Evolutionary conservation across 164 flowering plant genomes (phyloP).

Genomic region (Liriodendron chinense): DNA sequence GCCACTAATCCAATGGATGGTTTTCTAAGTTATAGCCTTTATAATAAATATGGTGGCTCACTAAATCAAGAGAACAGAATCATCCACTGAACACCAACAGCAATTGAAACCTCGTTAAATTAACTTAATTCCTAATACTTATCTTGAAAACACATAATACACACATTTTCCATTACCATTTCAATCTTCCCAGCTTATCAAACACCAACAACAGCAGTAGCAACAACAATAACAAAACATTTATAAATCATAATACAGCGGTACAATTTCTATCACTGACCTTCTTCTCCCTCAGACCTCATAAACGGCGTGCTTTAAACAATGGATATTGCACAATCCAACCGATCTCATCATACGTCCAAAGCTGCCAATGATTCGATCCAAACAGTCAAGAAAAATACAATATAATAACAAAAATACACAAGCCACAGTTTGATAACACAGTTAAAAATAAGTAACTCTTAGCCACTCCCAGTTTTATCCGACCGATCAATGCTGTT

Average conservation of each 20-base stretch:
- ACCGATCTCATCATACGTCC: slow-evolving; percentile 71
- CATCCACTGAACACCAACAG: too few species aligned
- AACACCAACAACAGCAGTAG: background rate
- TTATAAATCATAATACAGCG: background rate
- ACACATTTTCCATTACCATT: background rate
- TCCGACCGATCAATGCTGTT: slow-evolving; percentile 85
- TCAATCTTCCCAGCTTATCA: background rate
- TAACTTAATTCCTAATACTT: too few species aligned
- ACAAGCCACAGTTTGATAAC: background rate
- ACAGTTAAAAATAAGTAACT: slow-evolving; percentile 1
- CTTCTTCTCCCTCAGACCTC: slow-evolving; percentile 16
- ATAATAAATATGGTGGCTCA: too few species aligned
- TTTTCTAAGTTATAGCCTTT: too few species aligned
- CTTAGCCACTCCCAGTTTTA: slow-evolving; percentile 9
- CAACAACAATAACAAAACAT: background rate
- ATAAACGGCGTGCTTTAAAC: slow-evolving; percentile 52
- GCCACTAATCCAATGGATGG: too few species aligned
- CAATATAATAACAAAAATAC: slow-evolving; percentile 31
- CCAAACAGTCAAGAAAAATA: slow-evolving; percentile 29
- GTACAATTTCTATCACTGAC: slow-evolving; percentile 13
- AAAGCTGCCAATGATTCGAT: slow-evolving; percentile 44
- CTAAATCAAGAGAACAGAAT: too few species aligned
- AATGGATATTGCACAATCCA: slow-evolving; percentile 74
- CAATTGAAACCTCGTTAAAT: too few species aligned
- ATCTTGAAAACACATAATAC: background rate